Percentiles rank a stretch among this genome's conserved stretches.
phyloP scores from a whole-genome alignment of 345 rosid species.

The Eucalyptus curtisii region DNA sequence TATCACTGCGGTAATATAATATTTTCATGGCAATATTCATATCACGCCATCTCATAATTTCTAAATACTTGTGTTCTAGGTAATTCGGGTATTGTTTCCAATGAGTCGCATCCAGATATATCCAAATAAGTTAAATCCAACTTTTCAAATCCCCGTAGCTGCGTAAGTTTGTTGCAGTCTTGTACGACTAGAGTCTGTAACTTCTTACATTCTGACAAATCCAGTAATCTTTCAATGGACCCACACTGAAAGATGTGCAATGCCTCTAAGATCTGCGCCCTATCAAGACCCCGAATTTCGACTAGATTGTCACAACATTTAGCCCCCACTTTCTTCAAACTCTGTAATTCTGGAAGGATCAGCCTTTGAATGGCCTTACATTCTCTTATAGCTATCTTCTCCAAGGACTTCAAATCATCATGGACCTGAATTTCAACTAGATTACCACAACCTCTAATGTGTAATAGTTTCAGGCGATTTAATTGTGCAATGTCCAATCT shows the following conservation, averaged over 20 bases:
- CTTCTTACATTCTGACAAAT: not conserved
- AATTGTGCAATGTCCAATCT: not conserved
- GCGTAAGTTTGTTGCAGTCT: not conserved
- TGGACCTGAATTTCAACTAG: not conserved
- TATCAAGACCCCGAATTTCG: not conserved
- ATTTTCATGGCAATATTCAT: no score
- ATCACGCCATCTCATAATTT: no score
- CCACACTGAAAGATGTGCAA: not conserved
- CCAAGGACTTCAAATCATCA: not conserved
- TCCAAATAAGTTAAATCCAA: not conserved
- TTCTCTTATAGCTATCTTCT: accelerated
- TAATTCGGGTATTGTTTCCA: no score
- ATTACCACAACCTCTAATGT: not conserved
- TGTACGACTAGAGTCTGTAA: not conserved
- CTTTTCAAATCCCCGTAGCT: not conserved
- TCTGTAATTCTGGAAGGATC: not conserved
- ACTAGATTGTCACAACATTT: not conserved
- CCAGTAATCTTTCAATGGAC: not conserved
- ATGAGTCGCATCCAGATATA: not conserved
- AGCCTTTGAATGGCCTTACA: not conserved
- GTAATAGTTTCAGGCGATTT: no score
- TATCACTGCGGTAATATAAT: no score
- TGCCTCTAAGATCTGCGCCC: not conserved
- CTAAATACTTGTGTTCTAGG: no score
- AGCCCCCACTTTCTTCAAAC: not conserved